Percentiles rank a stretch among this genome's conserved stretches.
Evolutionary conservation across 108 stramenopile genomes (phyloP).

Genomic region (Schizochytrium sp.): DNA sequence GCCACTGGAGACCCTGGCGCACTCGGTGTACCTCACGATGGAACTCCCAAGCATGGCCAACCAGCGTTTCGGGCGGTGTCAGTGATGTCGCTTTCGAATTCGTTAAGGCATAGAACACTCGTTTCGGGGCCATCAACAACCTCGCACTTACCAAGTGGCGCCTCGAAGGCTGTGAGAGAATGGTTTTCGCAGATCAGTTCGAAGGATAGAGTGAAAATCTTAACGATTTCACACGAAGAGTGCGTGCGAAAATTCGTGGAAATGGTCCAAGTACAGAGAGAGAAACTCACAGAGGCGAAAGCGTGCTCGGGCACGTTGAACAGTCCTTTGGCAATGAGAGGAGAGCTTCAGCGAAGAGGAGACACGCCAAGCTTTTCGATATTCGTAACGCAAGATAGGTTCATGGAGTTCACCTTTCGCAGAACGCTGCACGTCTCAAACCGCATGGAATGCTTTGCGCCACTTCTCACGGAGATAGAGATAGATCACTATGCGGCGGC

Average conservation of each 20-base stretch:
- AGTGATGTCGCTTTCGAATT: too few species aligned
- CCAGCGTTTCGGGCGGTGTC: too few species aligned
- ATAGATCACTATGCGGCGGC: not conserved
- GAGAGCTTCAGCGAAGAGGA: not conserved
- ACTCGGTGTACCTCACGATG: not conserved
- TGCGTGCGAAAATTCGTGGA: not conserved
- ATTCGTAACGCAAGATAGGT: not conserved
- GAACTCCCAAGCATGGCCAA: too few species aligned
- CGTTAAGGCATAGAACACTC: too few species aligned
- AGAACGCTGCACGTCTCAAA: not conserved
- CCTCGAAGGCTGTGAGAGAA: not conserved
- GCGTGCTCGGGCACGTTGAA: not conserved
- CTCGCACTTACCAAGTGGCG: not conserved
- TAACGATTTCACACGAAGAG: not conserved
- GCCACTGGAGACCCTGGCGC: not conserved
- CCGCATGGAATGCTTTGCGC: conserved; percentile 9
- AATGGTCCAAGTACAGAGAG: not conserved
- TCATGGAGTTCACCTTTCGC: not conserved
- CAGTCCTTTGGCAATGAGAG: not conserved
- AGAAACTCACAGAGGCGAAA: not conserved
- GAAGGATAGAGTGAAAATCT: not conserved
- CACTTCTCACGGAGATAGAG: not conserved
- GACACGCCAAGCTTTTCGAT: conserved; percentile 17
- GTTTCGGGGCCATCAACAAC: too few species aligned
- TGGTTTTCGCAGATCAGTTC: not conserved